phyloP scores from a whole-genome alignment of 2,329 filamentous ascomycete species.

The Microdochium bolleyi region DNA sequence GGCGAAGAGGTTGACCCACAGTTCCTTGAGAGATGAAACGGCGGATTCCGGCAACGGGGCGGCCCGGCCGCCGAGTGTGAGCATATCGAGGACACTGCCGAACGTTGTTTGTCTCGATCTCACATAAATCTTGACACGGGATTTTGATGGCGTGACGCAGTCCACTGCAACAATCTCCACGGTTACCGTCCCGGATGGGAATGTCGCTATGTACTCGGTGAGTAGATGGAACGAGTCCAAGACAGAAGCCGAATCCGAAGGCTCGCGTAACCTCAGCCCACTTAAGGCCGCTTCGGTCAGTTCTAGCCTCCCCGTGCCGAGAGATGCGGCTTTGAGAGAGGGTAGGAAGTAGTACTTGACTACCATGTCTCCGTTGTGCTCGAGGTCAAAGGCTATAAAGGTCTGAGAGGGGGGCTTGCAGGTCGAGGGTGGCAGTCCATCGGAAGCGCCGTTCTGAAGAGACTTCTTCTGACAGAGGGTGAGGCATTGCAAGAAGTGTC shows the following conservation, averaged over 20 bases:
- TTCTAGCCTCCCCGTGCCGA: conserved; percentile 1
- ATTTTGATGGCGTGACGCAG: neutral
- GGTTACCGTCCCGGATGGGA: neutral
- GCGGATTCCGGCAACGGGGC: neutral
- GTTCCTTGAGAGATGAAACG: conserved; percentile 13
- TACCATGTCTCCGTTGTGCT: conserved; percentile 2
- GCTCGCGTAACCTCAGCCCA: no score
- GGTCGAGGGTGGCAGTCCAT: no score
- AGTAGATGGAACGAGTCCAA: no score
- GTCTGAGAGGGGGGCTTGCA: conserved; percentile 3
- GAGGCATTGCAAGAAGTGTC: conserved; percentile 2
- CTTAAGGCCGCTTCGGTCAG: conserved; percentile 16
- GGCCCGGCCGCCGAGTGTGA: neutral
- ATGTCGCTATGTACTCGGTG: no score
- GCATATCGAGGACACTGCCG: neutral
- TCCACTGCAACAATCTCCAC: neutral
- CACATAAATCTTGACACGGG: neutral
- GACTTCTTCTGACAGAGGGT: neutral
- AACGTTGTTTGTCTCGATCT: neutral
- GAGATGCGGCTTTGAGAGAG: conserved; percentile 3
- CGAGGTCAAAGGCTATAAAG: conserved; percentile 14
- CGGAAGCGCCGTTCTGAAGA: no score
- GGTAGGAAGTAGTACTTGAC: conserved; percentile 14
- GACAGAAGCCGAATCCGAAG: no score
- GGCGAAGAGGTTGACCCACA: conserved; percentile 8